Conservation (phyloP, 768 basidiomycete species). For the Antrodiella citrinella region DNA sequence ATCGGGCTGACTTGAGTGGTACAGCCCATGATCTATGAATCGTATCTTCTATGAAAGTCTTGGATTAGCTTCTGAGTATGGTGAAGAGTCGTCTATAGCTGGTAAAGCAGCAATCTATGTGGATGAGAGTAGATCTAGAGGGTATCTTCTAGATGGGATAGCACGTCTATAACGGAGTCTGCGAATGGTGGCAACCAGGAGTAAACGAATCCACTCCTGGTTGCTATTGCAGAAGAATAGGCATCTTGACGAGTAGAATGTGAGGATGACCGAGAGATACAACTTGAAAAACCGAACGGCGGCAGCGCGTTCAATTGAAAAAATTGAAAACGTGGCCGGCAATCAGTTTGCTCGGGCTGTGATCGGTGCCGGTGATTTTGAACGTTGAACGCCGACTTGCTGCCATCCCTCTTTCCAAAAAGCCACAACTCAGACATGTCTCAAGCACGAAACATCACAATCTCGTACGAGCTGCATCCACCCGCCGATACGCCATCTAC, state of each 20-base stretch:
- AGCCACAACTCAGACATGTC: conserved; percentile 1
- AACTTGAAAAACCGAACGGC: too few species aligned
- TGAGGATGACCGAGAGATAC: conserved; percentile 1
- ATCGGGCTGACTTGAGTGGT: conserved; percentile 9
- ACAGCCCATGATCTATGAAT: conserved; percentile 6
- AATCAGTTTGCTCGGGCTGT: too few species aligned
- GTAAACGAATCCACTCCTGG: conserved; percentile 33
- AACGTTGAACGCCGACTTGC: too few species aligned
- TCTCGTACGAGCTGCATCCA: conserved; percentile 37
- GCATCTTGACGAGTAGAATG: conserved; percentile 29
- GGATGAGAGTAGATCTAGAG: conserved; percentile 13
- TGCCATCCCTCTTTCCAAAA: too few species aligned
- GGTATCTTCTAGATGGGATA: conserved; percentile 23
- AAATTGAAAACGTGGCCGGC: conserved; percentile 8
- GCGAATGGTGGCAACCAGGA: conserved; percentile 26
- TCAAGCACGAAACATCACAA: conserved; percentile 26
- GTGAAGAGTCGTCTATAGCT: neutral
- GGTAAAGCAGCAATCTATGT: neutral
- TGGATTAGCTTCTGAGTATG: neutral
- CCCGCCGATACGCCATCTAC: conserved; percentile 23
- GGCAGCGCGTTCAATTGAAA: neutral
- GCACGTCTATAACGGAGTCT: conserved; percentile 16
- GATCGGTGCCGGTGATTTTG: too few species aligned
- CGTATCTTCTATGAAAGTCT: conserved; percentile 4
- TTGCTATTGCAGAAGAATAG: conserved; percentile 45